Base-by-base conservation (phyloP, 2,329 filamentous ascomycete species). In the Colletotrichum aenigma region DNA sequence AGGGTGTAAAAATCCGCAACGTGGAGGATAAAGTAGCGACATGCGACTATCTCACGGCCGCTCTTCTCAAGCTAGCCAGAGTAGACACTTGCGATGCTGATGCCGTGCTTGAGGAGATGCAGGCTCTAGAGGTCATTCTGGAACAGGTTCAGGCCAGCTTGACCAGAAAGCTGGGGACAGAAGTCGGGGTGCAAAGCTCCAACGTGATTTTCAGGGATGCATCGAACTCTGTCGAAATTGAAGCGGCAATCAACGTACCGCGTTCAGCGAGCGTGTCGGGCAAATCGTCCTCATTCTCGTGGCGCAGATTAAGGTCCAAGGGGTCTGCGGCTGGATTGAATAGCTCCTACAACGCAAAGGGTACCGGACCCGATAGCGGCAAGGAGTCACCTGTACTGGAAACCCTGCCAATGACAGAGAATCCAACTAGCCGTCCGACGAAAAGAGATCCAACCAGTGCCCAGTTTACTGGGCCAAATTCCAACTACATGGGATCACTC, bases 1-100 rank as follows among this genome's bases (percentile, higher is more conserved):
- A 96, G 82, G 96, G 95, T 32, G 96, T 98, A 69, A 98, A 98
- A 85, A 89, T 99, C 28, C 97, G 96, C 85, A 93, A 93, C 38
- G 82, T 98, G 1, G 97, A 99, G 78, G 97, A 99, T 80, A 99
- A 99, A 87, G 93, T 98, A 70, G 91, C 95, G 15, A 95, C 96
- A 77, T 98, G 96, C 83, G 97, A 99, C 83, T 89, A 95, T 67
- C 89, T 99, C 66, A 98, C 96, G 1, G 95, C 96, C 1, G 96
- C 96, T 12, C 87, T 99, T 34, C 89, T 95, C 72, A 97, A 96
- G 82, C 90, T 99, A 43, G 92, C 93, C 8, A 91, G 92, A 77
- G 96, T 98, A 1, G 95, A 99, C 80, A 97, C 94, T 0, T 94
- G 92, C 77, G 96, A 99, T 82, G 96, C 96, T 0, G 96, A 98